Base-by-base conservation (phyloP, 2,329 filamentous ascomycete species). In the Thyridium curvatum region DNA sequence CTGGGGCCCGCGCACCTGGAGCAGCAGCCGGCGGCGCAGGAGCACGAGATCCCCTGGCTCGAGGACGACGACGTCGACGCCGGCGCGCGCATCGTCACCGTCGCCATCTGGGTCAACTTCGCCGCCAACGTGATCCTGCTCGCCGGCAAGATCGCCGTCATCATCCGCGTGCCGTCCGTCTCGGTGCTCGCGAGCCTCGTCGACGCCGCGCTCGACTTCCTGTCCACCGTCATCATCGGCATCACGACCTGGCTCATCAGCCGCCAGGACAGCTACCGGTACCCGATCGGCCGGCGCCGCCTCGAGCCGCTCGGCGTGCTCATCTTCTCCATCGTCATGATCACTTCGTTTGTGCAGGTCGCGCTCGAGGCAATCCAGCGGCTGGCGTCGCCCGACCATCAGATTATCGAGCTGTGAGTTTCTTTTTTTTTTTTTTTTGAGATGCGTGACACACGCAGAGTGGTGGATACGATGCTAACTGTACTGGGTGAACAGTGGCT, bases 21-120 rank as follows among this genome's bases (percentile, higher is more conserved):
- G 35, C 26, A 37, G 35, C 26, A 28, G 28, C 35, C 35, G 10
- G 26, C 31, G 4, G 9, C 26, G 26, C 64, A 68, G 18, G 68
- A 67, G 39, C 72, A 72, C 10, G 71, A 82, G 41, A 76, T 88
- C 32, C 84, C 83, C 8, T 82, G 79, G 59, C 74, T 85, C 40
- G 82, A 85, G 41, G 84, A 89, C 46, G 83, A 82, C 41, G 74
- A 76, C 16, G 50, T 89, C 3, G 84, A 89, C 53, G 86, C 82
- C 46, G 72, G 80, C 35, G 82, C 83, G 42, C 79, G 75, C 13
- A 77, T 94, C 35, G 88, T 96, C 35, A 84, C 81, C n/a, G 55
- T 93, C 15, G 90, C 91, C 32, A 93, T 97, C 52, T 91, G 89
- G 59, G 65, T 94, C 59, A 95, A 94, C 56, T 75, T 94, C 35